phyloP scores from a whole-genome alignment of 305 asterid species.

The Andrographis paniculata region DNA sequence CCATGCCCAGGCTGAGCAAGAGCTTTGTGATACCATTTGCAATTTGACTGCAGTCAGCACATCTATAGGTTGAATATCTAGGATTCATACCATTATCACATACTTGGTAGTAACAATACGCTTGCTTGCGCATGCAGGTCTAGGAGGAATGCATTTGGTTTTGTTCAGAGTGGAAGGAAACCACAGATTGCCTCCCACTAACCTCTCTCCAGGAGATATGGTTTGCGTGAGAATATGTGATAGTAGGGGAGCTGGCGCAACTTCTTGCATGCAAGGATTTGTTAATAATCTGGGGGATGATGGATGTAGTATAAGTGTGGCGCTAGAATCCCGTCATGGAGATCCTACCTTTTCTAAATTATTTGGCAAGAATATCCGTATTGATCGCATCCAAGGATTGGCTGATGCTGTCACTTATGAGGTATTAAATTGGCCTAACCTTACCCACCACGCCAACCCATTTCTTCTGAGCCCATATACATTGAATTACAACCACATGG shows the following conservation, averaged over 20 bases:
- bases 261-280: slow-evolving; percentile 91
- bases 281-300: slow-evolving; percentile 88
- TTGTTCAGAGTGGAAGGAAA: slow-evolving; percentile 82
- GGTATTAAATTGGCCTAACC: slow-evolving; percentile 33
- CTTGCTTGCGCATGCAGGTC: slow-evolving; percentile 42
- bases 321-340: slow-evolving; percentile 93
- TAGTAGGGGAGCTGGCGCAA: slow-evolving; percentile 84
- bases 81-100: slow-evolving; percentile 1
- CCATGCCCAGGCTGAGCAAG: slow-evolving; percentile 91
- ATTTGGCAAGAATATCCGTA: slow-evolving; percentile 82
- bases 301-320: slow-evolving; percentile 86
- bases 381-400: slow-evolving; percentile 91
- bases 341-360: slow-evolving; percentile 89
- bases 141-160: slow-evolving; percentile 98
- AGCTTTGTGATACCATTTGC: slow-evolving; percentile 94
- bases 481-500: background rate
- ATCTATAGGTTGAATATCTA: slow-evolving; percentile 44
- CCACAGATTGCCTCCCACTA: slow-evolving; percentile 88
- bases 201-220: slow-evolving; percentile 98
- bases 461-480: background rate
- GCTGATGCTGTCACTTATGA: slow-evolving; percentile 95
- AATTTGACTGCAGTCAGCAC: slow-evolving; percentile 88
- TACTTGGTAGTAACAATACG: slow-evolving; percentile 8
- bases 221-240: slow-evolving; percentile 89
- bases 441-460: background rate